phyloP scores from a whole-genome alignment of 2,329 filamentous ascomycete genomes.

The Alternaria brassicae region DNA sequence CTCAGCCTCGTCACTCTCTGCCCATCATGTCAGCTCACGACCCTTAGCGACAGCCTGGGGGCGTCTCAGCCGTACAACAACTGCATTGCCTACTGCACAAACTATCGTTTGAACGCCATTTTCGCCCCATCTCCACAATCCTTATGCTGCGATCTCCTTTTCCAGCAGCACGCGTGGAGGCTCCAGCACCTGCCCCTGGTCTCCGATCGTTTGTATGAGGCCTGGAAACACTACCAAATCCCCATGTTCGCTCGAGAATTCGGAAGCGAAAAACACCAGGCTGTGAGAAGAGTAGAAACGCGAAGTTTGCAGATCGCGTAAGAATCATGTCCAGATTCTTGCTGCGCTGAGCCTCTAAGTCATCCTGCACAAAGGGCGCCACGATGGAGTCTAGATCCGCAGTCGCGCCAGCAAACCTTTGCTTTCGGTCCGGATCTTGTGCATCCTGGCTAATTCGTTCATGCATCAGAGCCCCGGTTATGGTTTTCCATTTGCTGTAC shows the following conservation, averaged over 20 bases:
- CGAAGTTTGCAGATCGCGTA: constrained; percentile 35
- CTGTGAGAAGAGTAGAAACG: constrained; percentile 35
- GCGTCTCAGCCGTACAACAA: not conserved
- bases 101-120: not conserved
- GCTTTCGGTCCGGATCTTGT: constrained; percentile 3
- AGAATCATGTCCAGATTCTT: constrained; percentile 43
- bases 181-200: constrained; percentile 29
- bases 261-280: constrained; percentile 38
- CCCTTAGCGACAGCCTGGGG: not conserved
- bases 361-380: constrained; percentile 26
- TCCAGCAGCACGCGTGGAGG: constrained; percentile 22
- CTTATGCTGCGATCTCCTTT: constrained; percentile 22
- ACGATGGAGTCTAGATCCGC: constrained; percentile 31
- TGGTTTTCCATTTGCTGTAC: constrained; percentile 35
- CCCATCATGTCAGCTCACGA: not conserved
- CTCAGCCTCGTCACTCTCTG: constrained; percentile 9
- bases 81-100: not conserved
- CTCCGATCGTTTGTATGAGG: constrained; percentile 35
- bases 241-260: constrained; percentile 25
- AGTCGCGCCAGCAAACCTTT: constrained; percentile 18
- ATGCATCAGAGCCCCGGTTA: constrained; percentile 30
- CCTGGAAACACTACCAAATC: constrained; percentile 37
- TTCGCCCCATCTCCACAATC: not conserved
- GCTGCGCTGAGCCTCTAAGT: constrained; percentile 26
- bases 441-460: constrained; percentile 14